Conservation (phyloP, 2,329 filamentous ascomycete genomes). For the Beauveria australis region DNA sequence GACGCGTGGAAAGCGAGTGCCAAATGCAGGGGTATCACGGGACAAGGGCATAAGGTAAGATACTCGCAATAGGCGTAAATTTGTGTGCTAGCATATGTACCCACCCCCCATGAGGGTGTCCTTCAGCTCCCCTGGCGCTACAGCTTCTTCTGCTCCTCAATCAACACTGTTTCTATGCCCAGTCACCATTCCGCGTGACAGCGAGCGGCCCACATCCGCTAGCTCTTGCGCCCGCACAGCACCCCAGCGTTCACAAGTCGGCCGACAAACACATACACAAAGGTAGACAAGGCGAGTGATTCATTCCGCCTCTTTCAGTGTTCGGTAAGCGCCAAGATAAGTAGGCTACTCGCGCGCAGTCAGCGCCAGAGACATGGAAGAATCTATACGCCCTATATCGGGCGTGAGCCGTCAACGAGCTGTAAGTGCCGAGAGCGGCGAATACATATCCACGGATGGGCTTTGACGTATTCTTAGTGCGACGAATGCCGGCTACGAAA, state of each 20-base stretch:
- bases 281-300: not conserved
- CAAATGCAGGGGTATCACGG: too few species aligned
- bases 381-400: not conserved
- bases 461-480: not conserved
- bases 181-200: too few species aligned
- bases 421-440: not conserved
- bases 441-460: not conserved
- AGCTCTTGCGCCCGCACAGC: not conserved
- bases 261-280: not conserved
- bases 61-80: too few species aligned
- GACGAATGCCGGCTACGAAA: slow-evolving; percentile 4
- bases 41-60: too few species aligned
- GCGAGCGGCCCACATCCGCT: not conserved
- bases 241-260: not conserved
- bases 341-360: not conserved
- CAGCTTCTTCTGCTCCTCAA: too few species aligned
- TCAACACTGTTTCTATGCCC: too few species aligned
- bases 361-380: not conserved
- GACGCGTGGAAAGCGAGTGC: not conserved
- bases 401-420: not conserved
- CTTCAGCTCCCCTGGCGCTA: too few species aligned
- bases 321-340: not conserved
- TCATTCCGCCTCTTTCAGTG: not conserved
- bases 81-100: too few species aligned
- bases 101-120: too few species aligned